Percentiles rank a stretch among this genome's conserved stretches.
phyloP scores from a whole-genome alignment of 352 stramenopile genomes.

The Phytophthora cactorum region DNA sequence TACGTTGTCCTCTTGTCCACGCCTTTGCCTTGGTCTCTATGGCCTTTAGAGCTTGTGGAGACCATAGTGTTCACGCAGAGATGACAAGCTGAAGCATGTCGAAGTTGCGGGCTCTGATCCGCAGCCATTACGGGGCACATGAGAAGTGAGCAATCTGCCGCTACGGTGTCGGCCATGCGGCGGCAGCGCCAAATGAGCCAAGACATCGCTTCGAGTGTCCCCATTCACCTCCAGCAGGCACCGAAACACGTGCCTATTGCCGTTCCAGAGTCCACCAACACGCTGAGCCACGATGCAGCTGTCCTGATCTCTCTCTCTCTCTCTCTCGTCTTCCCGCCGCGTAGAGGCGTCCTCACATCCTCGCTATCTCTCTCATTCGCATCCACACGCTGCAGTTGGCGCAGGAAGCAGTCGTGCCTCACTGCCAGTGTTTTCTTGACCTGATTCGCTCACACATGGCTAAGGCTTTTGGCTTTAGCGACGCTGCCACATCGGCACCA shows the following conservation, averaged over 20 bases:
- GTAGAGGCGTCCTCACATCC: slow-evolving; percentile 28
- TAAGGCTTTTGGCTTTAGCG: not conserved
- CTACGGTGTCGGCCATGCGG: slow-evolving; percentile 18
- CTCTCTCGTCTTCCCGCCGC: slow-evolving; percentile 8
- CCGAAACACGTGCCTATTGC: slow-evolving; percentile 19
- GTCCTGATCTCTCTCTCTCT: slow-evolving; percentile 28
- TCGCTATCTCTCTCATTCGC: slow-evolving; percentile 32
- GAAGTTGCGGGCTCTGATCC: slow-evolving; percentile 18
- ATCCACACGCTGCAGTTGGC: slow-evolving; percentile 25
- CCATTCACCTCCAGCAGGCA: slow-evolving; percentile 15
- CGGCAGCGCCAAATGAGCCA: slow-evolving; percentile 10
- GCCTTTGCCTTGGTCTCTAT: slow-evolving; percentile 30
- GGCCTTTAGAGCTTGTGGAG: slow-evolving; percentile 3
- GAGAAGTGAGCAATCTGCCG: slow-evolving; percentile 1
- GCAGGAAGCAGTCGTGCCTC: slow-evolving; percentile 21
- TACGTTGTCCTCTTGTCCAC: slow-evolving; percentile 18
- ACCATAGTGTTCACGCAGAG: slow-evolving; percentile 15
- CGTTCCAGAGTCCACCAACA: slow-evolving; percentile 17
- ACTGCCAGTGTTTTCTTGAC: slow-evolving; percentile 10
- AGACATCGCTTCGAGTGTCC: slow-evolving; percentile 20
- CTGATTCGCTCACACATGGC: slow-evolving; percentile 19
- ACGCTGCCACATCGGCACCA: slow-evolving; percentile 19
- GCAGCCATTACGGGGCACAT: slow-evolving; percentile 29
- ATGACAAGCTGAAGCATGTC: not conserved
- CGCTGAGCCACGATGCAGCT: slow-evolving; percentile 19